Evolutionary conservation across 2,329 filamentous ascomycete species (phyloP).

Genomic region (Paecilomyces dactylethromorphus): DNA sequence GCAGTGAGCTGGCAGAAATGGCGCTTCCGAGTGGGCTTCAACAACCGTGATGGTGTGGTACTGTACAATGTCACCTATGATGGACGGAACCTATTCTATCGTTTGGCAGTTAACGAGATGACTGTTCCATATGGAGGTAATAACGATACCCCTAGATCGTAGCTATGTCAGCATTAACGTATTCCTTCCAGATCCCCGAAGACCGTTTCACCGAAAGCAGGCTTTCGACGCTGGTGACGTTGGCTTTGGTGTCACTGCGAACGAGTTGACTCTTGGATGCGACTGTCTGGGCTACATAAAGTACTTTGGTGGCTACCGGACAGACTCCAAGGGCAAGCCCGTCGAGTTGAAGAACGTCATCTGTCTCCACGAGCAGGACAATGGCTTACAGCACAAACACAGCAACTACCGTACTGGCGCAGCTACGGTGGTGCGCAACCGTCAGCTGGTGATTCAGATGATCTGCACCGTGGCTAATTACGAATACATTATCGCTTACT

Average conservation of each 20-base stretch:
- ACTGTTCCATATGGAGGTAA: slow-evolving; percentile 43
- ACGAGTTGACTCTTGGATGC: slow-evolving; percentile 63
- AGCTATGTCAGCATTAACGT: slow-evolving; percentile 26
- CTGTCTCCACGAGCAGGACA: slow-evolving; percentile 66
- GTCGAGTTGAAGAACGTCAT: slow-evolving; percentile 59
- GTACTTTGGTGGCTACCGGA: slow-evolving; percentile 55
- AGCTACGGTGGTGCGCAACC: slow-evolving; percentile 56
- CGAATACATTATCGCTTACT: slow-evolving; percentile 66
- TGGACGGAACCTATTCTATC: slow-evolving; percentile 59
- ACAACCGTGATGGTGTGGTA: slow-evolving; percentile 59
- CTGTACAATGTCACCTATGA: slow-evolving; percentile 61
- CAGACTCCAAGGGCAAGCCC: slow-evolving; percentile 54
- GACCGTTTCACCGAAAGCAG: slow-evolving; percentile 63
- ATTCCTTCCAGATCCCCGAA: slow-evolving; percentile 52
- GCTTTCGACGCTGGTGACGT: slow-evolving; percentile 66
- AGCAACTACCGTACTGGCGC: slow-evolving; percentile 63
- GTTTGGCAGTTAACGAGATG: slow-evolving; percentile 62
- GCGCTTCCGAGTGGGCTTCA: slow-evolving; percentile 56
- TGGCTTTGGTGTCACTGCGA: slow-evolving; percentile 60
- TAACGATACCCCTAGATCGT: slow-evolving; percentile 2
- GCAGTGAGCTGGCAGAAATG: slow-evolving; percentile 61
- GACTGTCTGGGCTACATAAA: slow-evolving; percentile 66
- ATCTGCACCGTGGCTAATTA: slow-evolving; percentile 69
- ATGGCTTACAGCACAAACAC: slow-evolving; percentile 64
- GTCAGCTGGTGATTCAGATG: slow-evolving; percentile 61